These are phyloP conservation scores for Phialemonium atrogriseum DNA, from an alignment of 2,329 filamentous ascomycete genomes.

Conservation along the genomic window DNA sequence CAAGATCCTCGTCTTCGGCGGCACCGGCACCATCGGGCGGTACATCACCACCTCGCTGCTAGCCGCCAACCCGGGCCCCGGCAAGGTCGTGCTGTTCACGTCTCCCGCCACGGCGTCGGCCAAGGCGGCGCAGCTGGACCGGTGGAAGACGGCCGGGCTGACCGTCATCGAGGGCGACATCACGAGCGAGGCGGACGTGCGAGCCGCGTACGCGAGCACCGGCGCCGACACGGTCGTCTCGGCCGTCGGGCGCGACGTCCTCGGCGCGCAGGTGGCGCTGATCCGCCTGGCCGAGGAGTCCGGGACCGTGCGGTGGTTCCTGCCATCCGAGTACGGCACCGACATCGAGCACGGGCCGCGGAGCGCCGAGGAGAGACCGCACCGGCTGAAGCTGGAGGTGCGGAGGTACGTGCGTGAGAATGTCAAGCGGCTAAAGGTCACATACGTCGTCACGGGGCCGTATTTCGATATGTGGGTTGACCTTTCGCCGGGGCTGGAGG, in stretches of 20 bases:
- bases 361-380: conserved; percentile 54
- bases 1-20: conserved; percentile 27
- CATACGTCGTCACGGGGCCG: conserved; percentile 62
- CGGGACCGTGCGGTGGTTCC: conserved; percentile 50
- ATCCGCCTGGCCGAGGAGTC: conserved; percentile 49
- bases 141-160: conserved; percentile 36
- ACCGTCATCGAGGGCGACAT: conserved; percentile 46
- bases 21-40: conserved; percentile 31
- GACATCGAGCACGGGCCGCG: conserved; percentile 53
- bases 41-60: conserved; percentile 31
- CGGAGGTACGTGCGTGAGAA: conserved; percentile 48
- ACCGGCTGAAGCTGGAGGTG: conserved; percentile 64
- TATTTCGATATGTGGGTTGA: conserved; percentile 56
- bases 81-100: conserved; percentile 27
- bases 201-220: conserved; percentile 36
- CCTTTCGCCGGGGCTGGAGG: conserved; percentile 25
- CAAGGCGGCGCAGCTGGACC: conserved; percentile 37
- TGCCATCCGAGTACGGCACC: conserved; percentile 60
- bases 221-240: conserved; percentile 58
- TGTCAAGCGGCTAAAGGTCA: conserved; percentile 47
- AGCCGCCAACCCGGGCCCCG: conserved; percentile 23
- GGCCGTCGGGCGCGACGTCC: conserved; percentile 54
- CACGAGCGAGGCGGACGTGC: conserved; percentile 16
- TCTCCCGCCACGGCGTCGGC: conserved; percentile 39
- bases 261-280: conserved; percentile 53